Evolutionary conservation across 192 early-diverging fungal species (phyloP).

Genomic region (Coemansia reversa): DNA sequence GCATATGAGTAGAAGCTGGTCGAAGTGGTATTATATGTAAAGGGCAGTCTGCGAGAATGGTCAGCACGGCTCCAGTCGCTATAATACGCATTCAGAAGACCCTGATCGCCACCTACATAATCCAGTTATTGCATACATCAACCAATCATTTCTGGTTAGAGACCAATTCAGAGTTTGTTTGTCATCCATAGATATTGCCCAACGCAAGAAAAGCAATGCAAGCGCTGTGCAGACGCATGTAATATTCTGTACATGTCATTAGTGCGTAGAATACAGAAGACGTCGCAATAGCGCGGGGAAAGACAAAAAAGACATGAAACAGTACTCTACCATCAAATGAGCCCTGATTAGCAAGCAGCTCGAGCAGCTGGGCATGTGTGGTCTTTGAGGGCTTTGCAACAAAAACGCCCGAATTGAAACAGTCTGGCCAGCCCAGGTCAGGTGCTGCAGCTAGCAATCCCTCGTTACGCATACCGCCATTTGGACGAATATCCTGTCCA

Average conservation of each 20-base stretch:
- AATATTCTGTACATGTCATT: background rate
- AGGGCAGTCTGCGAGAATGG: constrained; percentile 71
- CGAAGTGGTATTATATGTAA: constrained; percentile 70
- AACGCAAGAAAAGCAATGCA: background rate
- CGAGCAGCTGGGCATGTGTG: constrained; percentile 43
- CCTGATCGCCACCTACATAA: constrained; percentile 83
- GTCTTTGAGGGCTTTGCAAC: constrained; percentile 55
- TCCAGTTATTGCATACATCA: background rate
- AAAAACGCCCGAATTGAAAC: constrained; percentile 92
- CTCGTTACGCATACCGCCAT: constrained; percentile 52
- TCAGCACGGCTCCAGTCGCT: constrained; percentile 67
- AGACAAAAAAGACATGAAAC: background rate
- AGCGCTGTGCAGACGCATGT: background rate
- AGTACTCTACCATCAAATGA: constrained; percentile 76
- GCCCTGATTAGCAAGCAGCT: constrained; percentile 45
- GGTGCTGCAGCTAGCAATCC: constrained; percentile 79
- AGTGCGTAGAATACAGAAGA: background rate
- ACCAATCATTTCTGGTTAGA: background rate
- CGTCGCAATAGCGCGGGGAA: too few relatives aligned
- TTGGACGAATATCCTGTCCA: constrained; percentile 25
- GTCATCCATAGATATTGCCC: background rate
- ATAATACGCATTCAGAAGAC: constrained; percentile 86
- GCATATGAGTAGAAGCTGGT: constrained; percentile 57
- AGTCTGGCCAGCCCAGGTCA: constrained; percentile 95
- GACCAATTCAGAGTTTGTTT: too few relatives aligned